Percentiles rank a stretch among this genome's conserved stretches.
phyloP scores from a whole-genome alignment of 2,329 filamentous ascomycete genomes.

The Tolypocladium cylindrosporum region DNA sequence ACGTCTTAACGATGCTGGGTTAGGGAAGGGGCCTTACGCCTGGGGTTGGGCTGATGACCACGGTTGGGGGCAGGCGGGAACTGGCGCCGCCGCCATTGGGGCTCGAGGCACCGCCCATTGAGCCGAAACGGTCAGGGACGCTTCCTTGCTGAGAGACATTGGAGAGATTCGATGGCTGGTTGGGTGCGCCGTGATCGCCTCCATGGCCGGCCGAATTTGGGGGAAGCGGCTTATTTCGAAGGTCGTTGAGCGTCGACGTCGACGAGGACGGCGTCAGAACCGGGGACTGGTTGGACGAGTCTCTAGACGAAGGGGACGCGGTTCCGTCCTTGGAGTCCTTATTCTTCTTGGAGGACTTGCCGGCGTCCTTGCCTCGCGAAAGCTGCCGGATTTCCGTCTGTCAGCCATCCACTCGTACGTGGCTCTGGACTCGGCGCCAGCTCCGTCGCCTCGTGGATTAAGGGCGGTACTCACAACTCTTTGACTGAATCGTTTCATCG shows the following conservation, averaged over 20 bases:
- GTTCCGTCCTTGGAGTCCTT: conserved; percentile 67
- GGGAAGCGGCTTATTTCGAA: conserved; percentile 71
- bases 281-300: conserved; percentile 47
- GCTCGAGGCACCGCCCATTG: conserved; percentile 21
- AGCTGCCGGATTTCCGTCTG: conserved; percentile 47
- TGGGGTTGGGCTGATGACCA: conserved; percentile 89
- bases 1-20: neutral
- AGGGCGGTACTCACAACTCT: conserved; percentile 47
- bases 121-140: conserved; percentile 31
- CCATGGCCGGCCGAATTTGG: conserved; percentile 38
- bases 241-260: conserved; percentile 75
- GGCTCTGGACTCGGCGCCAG: conserved; percentile 1
- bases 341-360: conserved; percentile 73
- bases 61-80: conserved; percentile 61
- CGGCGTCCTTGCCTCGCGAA: conserved; percentile 77
- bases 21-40: conserved; percentile 49
- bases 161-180: conserved; percentile 28
- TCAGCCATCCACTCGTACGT: neutral
- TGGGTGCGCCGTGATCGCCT: conserved; percentile 30
- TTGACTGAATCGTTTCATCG: conserved; percentile 89
- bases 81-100: conserved; percentile 24
- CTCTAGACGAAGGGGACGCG: conserved; percentile 61
- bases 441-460: conserved; percentile 15
- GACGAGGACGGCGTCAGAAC: conserved; percentile 77
- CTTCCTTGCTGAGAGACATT: conserved; percentile 25